These are phyloP conservation scores for Hanseniaspora valbyensis DNA, from an alignment of 805 yeast genomes.

Conservation along the genomic window DNA sequence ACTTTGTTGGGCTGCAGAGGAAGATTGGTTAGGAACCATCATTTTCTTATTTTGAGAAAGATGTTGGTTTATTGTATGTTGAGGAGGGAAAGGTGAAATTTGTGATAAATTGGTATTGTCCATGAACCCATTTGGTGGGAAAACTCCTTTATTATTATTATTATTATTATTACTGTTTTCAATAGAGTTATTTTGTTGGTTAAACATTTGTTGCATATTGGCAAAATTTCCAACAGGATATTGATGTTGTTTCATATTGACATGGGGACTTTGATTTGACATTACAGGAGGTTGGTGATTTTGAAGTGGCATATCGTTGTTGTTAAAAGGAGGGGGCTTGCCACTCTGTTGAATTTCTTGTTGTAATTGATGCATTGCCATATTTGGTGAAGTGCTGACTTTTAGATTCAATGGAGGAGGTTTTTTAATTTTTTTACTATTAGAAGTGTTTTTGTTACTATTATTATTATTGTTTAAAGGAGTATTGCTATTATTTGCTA, in stretches of 20 bases:
- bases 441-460: slow-evolving; percentile 14
- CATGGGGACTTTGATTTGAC: neutral
- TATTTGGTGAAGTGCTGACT: too few relatives aligned
- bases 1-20: neutral
- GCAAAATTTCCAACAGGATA: neutral
- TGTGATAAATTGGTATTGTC: neutral
- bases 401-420: too few relatives aligned
- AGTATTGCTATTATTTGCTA: neutral
- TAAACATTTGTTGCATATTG: neutral
- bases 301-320: neutral
- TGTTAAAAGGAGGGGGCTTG: too few relatives aligned
- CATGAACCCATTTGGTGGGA: neutral
- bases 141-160: neutral
- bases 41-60: too few relatives aligned
- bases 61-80: neutral
- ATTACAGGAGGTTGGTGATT: neutral
- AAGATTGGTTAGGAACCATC: too few relatives aligned
- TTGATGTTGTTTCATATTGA: neutral
- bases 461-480: neutral
- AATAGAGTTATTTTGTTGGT: neutral
- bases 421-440: neutral
- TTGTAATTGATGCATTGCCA: too few relatives aligned
- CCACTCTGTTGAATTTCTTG: too few relatives aligned
- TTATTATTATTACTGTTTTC: neutral
- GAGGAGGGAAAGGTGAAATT: neutral